phyloP scores from a whole-genome alignment of 2,329 filamentous ascomycete genomes.

The Trichoderma sp. region DNA sequence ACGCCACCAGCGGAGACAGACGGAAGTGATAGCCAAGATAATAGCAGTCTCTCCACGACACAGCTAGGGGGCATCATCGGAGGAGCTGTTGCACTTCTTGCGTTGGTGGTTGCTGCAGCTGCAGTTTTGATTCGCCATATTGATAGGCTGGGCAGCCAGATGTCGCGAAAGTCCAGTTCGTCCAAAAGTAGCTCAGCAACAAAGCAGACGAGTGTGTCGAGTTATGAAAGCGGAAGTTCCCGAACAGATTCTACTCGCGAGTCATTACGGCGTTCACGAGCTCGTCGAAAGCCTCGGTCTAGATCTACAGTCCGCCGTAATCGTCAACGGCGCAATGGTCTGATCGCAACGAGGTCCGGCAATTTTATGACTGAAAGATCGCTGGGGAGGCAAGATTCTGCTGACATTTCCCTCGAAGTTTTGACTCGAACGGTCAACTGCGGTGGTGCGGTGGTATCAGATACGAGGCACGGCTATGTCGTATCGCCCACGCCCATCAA shows the following conservation, averaged over 20 bases:
- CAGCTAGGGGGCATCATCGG: constrained; percentile 54
- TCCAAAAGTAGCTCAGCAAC: constrained; percentile 21
- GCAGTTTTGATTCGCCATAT: constrained; percentile 51
- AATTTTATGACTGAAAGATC: neutral
- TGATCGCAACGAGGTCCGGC: neutral
- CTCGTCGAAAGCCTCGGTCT: neutral
- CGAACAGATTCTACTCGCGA: neutral
- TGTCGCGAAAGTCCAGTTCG: constrained; percentile 32
- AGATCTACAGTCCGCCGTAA: neutral
- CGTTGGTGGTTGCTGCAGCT: constrained; percentile 46
- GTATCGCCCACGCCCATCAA: neutral
- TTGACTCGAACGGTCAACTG: neutral
- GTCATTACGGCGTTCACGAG: neutral
- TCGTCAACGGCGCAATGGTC: neutral
- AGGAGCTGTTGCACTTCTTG: constrained; percentile 47
- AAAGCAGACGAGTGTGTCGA: neutral
- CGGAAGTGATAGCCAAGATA: constrained; percentile 25
- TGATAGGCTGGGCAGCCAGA: constrained; percentile 43
- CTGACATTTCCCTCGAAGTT: neutral
- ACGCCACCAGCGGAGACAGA: constrained; percentile 23
- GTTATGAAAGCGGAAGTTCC: neutral
- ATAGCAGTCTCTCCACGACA: constrained; percentile 36
- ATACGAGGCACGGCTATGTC: neutral
- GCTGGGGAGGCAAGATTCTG: neutral
- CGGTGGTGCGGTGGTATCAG: neutral